Evolutionary conservation across 2,329 filamentous ascomycete genomes (phyloP).

Genomic region (Immersiporthe knoxdaviesiana): DNA sequence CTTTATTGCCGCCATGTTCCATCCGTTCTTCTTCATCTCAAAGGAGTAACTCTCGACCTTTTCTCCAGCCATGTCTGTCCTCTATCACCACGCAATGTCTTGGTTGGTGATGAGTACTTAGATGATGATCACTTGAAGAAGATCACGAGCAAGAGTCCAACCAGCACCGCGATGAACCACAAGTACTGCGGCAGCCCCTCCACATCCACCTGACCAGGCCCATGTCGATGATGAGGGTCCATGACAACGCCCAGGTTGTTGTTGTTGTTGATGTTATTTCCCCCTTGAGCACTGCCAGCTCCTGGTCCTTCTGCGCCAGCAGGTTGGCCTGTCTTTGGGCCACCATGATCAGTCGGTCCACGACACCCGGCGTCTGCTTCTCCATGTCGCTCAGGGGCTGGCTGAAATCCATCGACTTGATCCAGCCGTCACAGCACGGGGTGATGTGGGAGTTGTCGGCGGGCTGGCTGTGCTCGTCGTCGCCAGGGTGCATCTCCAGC

Average conservation of each 20-base stretch:
- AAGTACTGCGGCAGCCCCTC: constrained; percentile 15
- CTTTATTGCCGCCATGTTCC: neutral
- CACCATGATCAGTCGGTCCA: constrained; percentile 16
- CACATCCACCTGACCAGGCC: neutral
- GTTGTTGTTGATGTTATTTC: no score
- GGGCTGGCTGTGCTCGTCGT: neutral
- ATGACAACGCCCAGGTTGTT: neutral
- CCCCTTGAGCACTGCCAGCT: constrained; percentile 9
- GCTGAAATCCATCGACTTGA: constrained; percentile 18
- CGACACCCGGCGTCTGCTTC: constrained; percentile 22
- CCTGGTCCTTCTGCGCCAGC: constrained; percentile 14
- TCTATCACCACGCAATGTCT: neutral
- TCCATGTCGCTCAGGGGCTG: constrained; percentile 23
- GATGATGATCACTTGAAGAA: constrained; percentile 15
- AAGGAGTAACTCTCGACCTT: neutral
- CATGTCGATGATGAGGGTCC: no score
- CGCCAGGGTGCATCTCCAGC: constrained; percentile 22
- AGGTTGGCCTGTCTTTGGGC: constrained; percentile 4
- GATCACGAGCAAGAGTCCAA: neutral
- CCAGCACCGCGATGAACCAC: constrained; percentile 1
- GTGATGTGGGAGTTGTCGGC: constrained; percentile 17
- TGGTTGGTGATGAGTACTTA: no score
- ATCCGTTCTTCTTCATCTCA: neutral
- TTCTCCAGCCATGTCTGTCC: neutral
- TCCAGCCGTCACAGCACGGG: constrained; percentile 26